phyloP scores from a whole-genome alignment of 1,284 basidiomycete species.

The Pyrrhoderma noxium region DNA sequence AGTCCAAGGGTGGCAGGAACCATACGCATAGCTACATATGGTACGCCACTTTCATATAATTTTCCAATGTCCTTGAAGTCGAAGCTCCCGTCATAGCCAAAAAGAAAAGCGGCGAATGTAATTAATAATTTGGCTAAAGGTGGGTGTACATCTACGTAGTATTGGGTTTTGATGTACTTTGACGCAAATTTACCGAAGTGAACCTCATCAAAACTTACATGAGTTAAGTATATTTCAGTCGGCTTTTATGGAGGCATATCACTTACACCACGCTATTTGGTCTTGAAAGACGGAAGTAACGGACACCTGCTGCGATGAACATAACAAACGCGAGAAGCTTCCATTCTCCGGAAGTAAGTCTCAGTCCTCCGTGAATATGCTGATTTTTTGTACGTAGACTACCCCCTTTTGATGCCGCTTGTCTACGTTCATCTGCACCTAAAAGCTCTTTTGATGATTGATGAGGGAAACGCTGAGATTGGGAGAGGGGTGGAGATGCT shows the following conservation, averaged over 20 bases:
- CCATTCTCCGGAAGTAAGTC: constrained; percentile 62
- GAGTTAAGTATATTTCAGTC: not conserved
- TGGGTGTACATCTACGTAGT: constrained; percentile 96
- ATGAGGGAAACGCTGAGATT: constrained; percentile 52
- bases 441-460: constrained; percentile 51
- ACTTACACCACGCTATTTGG: constrained; percentile 88
- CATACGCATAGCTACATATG: constrained; percentile 94
- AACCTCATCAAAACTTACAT: constrained; percentile 85
- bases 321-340: constrained; percentile 60
- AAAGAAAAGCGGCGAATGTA: constrained; percentile 82
- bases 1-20: constrained; percentile 89
- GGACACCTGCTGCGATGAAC: constrained; percentile 62
- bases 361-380: constrained; percentile 56
- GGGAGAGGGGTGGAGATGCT: constrained; percentile 53
- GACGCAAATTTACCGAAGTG: constrained; percentile 94
- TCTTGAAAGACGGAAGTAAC: constrained; percentile 72
- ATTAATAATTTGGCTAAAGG: constrained; percentile 95
- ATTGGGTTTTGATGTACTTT: constrained; percentile 85
- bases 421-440: constrained; percentile 65
- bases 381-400: constrained; percentile 43
- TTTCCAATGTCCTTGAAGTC: constrained; percentile 97
- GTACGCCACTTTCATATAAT: constrained; percentile 76
- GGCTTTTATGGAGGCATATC: not conserved
- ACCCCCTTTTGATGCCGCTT: constrained; percentile 59
- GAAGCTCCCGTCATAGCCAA: constrained; percentile 90